phyloP scores from a whole-genome alignment of 1,284 basidiomycete species.

The Mycena citricolor region DNA sequence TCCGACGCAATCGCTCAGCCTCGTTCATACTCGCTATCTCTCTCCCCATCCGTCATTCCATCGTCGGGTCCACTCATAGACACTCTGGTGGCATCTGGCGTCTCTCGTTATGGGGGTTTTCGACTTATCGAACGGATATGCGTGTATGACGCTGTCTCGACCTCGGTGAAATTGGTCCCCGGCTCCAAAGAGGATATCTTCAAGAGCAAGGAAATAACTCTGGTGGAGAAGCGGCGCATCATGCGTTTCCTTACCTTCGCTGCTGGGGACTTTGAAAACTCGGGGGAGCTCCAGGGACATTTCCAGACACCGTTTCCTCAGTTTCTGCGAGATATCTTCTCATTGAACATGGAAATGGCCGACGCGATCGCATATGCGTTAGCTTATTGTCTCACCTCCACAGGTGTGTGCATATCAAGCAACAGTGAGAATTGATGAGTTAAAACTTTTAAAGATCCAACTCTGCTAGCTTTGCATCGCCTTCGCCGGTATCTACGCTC shows the following conservation, averaged over 20 bases:
- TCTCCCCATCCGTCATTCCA: conserved; percentile 82
- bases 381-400: conserved; percentile 56
- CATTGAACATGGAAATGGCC: conserved; percentile 57
- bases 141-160: conserved; percentile 49
- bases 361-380: conserved; percentile 71
- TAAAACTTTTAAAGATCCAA: conserved; percentile 49
- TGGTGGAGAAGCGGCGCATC: conserved; percentile 86
- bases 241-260: conserved; percentile 93
- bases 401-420: conserved; percentile 42
- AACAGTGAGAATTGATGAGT: conserved; percentile 5
- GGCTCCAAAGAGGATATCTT: conserved; percentile 94
- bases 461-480: conserved; percentile 62
- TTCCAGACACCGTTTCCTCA: conserved; percentile 54
- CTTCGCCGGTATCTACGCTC: conserved; percentile 76
- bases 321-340: conserved; percentile 65
- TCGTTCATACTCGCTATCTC: conserved; percentile 83
- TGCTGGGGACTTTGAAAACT: conserved; percentile 69
- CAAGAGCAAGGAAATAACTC: conserved; percentile 74
- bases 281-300: conserved; percentile 59
- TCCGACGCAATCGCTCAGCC: conserved; percentile 49
- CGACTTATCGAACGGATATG: conserved; percentile 79
- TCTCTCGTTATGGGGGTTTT: conserved; percentile 89
- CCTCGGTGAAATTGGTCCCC: conserved; percentile 68
- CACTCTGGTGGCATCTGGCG: conserved; percentile 80
- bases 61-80: conserved; percentile 80